Percentiles rank a stretch among this genome's conserved stretches.
phyloP scores from a whole-genome alignment of 192 early-diverging fungal species.

The Coemansia sp. region DNA sequence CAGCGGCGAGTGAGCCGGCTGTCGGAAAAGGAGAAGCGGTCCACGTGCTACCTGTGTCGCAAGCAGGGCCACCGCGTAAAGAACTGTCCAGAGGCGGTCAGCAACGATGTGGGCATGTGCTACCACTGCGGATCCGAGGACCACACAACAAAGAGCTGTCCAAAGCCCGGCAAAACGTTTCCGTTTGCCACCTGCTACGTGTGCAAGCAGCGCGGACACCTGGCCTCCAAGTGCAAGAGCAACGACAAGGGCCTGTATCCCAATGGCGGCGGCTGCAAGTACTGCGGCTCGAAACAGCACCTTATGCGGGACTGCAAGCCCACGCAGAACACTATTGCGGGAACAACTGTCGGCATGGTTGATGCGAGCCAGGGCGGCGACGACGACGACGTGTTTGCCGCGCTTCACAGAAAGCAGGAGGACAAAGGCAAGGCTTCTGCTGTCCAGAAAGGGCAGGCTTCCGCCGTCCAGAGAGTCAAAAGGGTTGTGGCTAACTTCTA shows the following conservation, averaged over 20 bases:
- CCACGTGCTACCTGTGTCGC: slow-evolving; percentile 84
- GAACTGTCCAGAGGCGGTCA: slow-evolving; percentile 70
- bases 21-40: slow-evolving; percentile 39
- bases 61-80: slow-evolving; percentile 80
- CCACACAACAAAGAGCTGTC: slow-evolving; percentile 81
- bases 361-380: slow-evolving; percentile 86
- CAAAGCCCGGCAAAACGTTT: slow-evolving; percentile 56
- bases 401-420: slow-evolving; percentile 36
- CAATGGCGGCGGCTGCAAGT: slow-evolving; percentile 87
- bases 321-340: slow-evolving; percentile 51
- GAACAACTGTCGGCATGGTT: slow-evolving; percentile 68
- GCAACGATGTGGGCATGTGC: slow-evolving; percentile 66
- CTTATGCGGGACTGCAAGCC: slow-evolving; percentile 80
- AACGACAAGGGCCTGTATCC: slow-evolving; percentile 90
- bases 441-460: slow-evolving; percentile 1
- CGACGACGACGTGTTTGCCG: slow-evolving; percentile 77
- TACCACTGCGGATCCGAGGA: slow-evolving; percentile 87
- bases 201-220: slow-evolving; percentile 81
- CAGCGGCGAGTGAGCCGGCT: slow-evolving; percentile 34
- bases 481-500: slow-evolving; percentile 29
- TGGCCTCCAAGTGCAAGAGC: slow-evolving; percentile 79
- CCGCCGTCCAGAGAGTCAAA: slow-evolving; percentile 16
- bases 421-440: slow-evolving; percentile 25
- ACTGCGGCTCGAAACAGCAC: slow-evolving; percentile 86
- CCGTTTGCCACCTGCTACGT: slow-evolving; percentile 88